phyloP scores from a whole-genome alignment of 2,329 filamentous ascomycete species.

The Pseudogymnoascus sp. region DNA sequence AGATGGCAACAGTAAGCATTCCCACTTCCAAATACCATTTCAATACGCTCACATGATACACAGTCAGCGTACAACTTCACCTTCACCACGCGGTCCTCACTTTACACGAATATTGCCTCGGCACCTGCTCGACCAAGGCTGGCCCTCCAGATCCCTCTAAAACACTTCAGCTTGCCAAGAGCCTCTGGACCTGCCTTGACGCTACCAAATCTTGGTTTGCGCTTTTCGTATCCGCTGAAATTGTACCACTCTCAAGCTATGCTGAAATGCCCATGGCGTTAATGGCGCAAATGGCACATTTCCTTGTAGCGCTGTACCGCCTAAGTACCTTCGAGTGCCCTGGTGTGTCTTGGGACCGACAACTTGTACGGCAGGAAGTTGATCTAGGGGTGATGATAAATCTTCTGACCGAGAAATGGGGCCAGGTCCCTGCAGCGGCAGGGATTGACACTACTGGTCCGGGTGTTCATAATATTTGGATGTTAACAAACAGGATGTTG shows the following conservation, averaged over 20 bases:
- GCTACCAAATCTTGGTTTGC: slow-evolving; percentile 1
- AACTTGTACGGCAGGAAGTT: not conserved
- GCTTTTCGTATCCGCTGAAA: not conserved
- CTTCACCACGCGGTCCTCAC: not conserved
- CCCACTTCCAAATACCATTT: not conserved
- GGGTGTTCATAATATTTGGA: not conserved
- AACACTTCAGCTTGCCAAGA: not conserved
- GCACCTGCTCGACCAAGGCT: not conserved
- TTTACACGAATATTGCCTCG: not conserved
- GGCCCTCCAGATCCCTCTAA: not conserved
- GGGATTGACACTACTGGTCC: not conserved
- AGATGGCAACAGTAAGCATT: not conserved
- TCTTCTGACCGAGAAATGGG: not conserved
- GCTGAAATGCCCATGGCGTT: slow-evolving; percentile 3
- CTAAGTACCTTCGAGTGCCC: not conserved
- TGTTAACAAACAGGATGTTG: slow-evolving; percentile 3
- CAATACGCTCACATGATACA: not conserved
- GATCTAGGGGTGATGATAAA: slow-evolving; percentile 2
- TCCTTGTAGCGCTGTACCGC: not conserved
- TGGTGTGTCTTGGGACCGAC: slow-evolving; percentile 1
- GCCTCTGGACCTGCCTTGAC: not conserved
- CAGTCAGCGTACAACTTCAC: slow-evolving; percentile 6
- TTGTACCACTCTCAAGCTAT: slow-evolving; percentile 2
- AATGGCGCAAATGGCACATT: slow-evolving; percentile 3
- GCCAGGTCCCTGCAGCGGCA: not conserved